Evolutionary conservation across 2,329 filamentous ascomycete genomes (phyloP).

Genomic region (Raffaelea ambrosiae): DNA sequence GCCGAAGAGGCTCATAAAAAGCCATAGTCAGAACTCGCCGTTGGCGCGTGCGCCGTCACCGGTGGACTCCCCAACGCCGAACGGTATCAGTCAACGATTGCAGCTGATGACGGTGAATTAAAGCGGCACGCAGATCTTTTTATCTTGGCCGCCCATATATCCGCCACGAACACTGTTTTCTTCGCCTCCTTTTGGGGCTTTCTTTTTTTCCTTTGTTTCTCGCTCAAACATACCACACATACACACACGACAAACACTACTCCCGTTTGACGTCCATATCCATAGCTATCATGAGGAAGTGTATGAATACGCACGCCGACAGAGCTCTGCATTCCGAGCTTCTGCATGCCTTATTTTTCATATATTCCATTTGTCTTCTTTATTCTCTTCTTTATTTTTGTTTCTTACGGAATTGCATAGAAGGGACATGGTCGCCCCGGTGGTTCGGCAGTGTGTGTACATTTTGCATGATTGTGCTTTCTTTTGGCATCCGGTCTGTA

Average conservation of each 20-base stretch:
- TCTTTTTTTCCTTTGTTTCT: not conserved
- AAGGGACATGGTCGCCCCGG: slow-evolving; percentile 1
- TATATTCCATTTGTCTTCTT: not conserved
- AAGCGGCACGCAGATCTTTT: too few relatives aligned
- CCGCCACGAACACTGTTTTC: too few relatives aligned
- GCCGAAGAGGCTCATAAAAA: slow-evolving; percentile 40
- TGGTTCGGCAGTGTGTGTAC: slow-evolving; percentile 1
- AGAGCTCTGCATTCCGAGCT: not conserved
- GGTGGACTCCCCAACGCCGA: slow-evolving; percentile 43
- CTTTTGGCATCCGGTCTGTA: not conserved
- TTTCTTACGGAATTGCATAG: slow-evolving; percentile 5
- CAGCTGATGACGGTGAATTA: slow-evolving; percentile 58
- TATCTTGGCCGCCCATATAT: too few relatives aligned
- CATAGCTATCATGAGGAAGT: too few relatives aligned
- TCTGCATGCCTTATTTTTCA: not conserved
- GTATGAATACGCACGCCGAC: too few relatives aligned
- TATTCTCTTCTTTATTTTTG: not conserved
- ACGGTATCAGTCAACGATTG: slow-evolving; percentile 43
- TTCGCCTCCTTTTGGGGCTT: not conserved
- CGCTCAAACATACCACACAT: too few relatives aligned
- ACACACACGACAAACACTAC: too few relatives aligned
- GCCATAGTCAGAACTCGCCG: slow-evolving; percentile 45
- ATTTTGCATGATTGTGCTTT: not conserved
- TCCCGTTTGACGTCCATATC: too few relatives aligned
- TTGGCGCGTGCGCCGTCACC: slow-evolving; percentile 33